Evolutionary conservation across 1,284 basidiomycete species (phyloP).

Genomic region (Naganishia albida): DNA sequence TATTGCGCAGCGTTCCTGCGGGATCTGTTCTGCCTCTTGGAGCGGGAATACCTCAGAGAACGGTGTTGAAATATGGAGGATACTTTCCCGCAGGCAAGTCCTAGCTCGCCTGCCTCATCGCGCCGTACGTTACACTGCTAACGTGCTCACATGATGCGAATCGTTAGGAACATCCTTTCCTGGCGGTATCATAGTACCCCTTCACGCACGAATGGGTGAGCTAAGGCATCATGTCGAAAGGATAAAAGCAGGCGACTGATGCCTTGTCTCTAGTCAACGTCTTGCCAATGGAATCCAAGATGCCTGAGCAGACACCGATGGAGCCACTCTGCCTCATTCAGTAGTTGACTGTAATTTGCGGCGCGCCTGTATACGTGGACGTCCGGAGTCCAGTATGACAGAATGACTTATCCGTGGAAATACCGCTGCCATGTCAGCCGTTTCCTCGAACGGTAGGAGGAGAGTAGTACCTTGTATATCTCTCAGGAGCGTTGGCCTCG

Average conservation of each 20-base stretch:
- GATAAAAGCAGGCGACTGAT: not conserved
- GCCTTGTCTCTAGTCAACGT: constrained; percentile 24
- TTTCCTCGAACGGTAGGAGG: too few relatives aligned
- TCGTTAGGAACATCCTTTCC: constrained; percentile 28
- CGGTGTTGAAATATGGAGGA: constrained; percentile 32
- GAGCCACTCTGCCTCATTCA: constrained; percentile 28
- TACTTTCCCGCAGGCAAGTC: constrained; percentile 14
- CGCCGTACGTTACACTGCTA: not conserved
- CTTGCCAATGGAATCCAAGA: constrained; percentile 16
- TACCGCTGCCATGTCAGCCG: too few relatives aligned
- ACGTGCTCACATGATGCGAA: not conserved
- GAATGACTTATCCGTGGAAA: too few relatives aligned
- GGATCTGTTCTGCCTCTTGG: constrained; percentile 17
- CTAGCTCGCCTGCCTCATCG: too few relatives aligned
- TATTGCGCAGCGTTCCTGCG: not conserved
- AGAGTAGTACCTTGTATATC: too few relatives aligned
- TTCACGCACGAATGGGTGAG: constrained; percentile 34
- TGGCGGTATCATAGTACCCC: constrained; percentile 30
- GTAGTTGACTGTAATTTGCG: not conserved
- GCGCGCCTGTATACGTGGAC: too few relatives aligned
- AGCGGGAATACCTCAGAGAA: constrained; percentile 23
- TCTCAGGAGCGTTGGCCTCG: too few relatives aligned
- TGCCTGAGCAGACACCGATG: not conserved
- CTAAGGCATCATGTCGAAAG: not conserved
- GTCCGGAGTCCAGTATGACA: too few relatives aligned